phyloP scores from a whole-genome alignment of 1,284 basidiomycete genomes.

The Gymnopus androsaceus region DNA sequence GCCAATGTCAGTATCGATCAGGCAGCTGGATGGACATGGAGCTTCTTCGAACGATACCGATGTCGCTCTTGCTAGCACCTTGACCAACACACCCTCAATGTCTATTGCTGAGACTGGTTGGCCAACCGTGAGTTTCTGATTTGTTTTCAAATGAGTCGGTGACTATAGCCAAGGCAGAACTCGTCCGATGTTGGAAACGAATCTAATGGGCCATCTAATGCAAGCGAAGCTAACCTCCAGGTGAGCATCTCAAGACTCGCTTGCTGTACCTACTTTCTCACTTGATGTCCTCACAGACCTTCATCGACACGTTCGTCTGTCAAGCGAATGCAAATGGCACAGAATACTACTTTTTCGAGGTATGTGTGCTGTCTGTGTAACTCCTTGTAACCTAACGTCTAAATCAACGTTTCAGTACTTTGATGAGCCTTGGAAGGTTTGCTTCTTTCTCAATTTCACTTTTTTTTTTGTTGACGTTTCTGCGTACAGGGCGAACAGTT shows the following conservation, averaged over 20 bases:
- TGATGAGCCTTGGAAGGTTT: too few relatives aligned
- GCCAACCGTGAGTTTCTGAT: slow-evolving; percentile 51
- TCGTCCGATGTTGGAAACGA: slow-evolving; percentile 30
- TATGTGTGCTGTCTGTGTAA: too few relatives aligned
- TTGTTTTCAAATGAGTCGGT: not conserved
- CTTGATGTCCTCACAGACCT: slow-evolving; percentile 38
- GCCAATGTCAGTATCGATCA: slow-evolving; percentile 21
- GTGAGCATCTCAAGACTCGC: slow-evolving; percentile 24
- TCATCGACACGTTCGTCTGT: slow-evolving; percentile 75
- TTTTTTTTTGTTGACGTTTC: slow-evolving; percentile 24
- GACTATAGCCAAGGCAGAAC: slow-evolving; percentile 10
- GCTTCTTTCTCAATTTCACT: not conserved
- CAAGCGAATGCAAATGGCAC: slow-evolving; percentile 69
- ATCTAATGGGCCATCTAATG: slow-evolving; percentile 53
- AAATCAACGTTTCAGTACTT: too few relatives aligned
- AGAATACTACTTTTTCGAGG: slow-evolving; percentile 68
- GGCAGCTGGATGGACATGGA: slow-evolving; percentile 31
- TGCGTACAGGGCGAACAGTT: slow-evolving; percentile 38
- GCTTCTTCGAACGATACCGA: slow-evolving; percentile 34
- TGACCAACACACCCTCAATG: slow-evolving; percentile 36
- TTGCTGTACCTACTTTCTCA: not conserved
- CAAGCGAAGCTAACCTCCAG: slow-evolving; percentile 59
- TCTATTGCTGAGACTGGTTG: slow-evolving; percentile 59
- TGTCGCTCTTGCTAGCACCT: slow-evolving; percentile 23
- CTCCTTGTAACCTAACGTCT: not conserved